phyloP scores from a whole-genome alignment of 192 early-diverging fungal genomes.

The Backusella psychrophila region DNA sequence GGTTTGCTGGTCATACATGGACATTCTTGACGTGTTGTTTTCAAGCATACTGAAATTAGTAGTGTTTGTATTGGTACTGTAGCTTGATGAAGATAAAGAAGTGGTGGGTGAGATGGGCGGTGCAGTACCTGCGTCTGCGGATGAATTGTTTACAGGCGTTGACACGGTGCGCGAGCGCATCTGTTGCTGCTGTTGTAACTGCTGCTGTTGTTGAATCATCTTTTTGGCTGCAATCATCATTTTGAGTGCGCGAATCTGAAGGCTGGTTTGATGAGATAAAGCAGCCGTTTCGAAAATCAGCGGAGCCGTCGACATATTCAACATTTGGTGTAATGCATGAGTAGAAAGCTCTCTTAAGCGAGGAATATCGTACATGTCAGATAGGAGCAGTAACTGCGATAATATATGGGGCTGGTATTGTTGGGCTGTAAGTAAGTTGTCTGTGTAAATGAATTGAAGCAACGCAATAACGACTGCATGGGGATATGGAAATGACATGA shows the following conservation, averaged over 20 bases:
- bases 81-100: conserved; percentile 11
- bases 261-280: conserved; percentile 60
- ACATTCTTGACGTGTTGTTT: neutral
- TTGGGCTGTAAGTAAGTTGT: conserved; percentile 61
- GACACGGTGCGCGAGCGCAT: conserved; percentile 9
- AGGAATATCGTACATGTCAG: conserved; percentile 65
- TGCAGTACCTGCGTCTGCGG: neutral
- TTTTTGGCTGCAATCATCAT: conserved; percentile 60
- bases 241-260: conserved; percentile 58
- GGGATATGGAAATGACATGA: conserved; percentile 44
- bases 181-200: conserved; percentile 13
- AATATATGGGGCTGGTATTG: conserved; percentile 67
- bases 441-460: conserved; percentile 70
- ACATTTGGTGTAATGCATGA: conserved; percentile 60
- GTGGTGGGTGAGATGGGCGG: conserved; percentile 7
- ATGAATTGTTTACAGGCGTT: neutral
- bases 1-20: neutral
- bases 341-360: conserved; percentile 53
- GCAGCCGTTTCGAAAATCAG: conserved; percentile 68
- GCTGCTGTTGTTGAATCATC: conserved; percentile 56
- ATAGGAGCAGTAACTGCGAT: conserved; percentile 58
- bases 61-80: neutral
- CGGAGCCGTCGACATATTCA: conserved; percentile 61
- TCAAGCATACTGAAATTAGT: neutral
- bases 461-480: conserved; percentile 55